Base-by-base conservation (phyloP, 106 monocot genomes). In the Alisma plantagoaquatica region DNA sequence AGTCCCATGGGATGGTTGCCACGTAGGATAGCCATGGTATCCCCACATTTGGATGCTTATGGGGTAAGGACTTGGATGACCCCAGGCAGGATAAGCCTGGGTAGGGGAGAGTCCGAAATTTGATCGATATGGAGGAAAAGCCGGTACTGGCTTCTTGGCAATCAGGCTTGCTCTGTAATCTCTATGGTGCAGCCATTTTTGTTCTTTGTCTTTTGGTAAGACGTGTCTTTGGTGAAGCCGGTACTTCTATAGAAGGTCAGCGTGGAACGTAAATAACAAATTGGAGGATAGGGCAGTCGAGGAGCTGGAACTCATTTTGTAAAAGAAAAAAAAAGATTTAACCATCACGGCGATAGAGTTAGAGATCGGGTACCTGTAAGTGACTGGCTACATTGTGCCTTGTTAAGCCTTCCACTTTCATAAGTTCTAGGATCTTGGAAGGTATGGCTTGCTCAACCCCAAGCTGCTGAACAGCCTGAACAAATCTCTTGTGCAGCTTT, bases 381-480 rank as follows among this genome's bases (percentile, higher is more conserved):
- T 93, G 92, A 62, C 92, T 93, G 29, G 92, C 86, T 22, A 93
- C 68, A 61, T 93, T 93, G 69, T 93, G 86, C 59, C 92, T 75
- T 31, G 92, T 93, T n/a, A 93, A 65, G 2, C 82, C 92, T 49
- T 93, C 76, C 18, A 87, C 87, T 47, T 87, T 87, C 92, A 93
- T 93, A 56, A 82, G 44, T 62, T 87, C 77, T 31, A 93, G 62
- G 38, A 93, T 93, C 69, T 93, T 93, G 1, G 92, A 93, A 62
- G 92, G 92, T 35, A 93, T 83, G 10, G 86, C 92, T 48, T 75
- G 79, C 28, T 93, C 79, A 24, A 93, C 64, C 1, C 92, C 92
- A 21, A 93, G 66, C 49, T 80, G 76, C 52, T 93, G 82, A 29
- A 87, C 82, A 6, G 79, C 92, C 46, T 87, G 60, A 52, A 87